A percentile compares a stretch with the other conserved stretches of the same genome.
phyloP scores from a whole-genome alignment of 169 alveolate genomes.

The Perkinsus chesapeaki region DNA sequence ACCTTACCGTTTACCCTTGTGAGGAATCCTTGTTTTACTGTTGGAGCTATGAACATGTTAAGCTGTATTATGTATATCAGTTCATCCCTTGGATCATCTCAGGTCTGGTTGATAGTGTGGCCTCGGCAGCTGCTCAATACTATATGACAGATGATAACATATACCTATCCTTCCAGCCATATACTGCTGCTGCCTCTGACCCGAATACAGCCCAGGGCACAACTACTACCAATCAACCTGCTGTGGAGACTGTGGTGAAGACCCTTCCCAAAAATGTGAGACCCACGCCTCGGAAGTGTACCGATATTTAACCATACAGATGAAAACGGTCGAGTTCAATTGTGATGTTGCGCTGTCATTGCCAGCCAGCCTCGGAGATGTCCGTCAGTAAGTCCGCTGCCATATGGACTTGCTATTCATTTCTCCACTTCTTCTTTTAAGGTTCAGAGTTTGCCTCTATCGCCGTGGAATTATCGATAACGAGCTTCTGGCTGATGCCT shows the following conservation, averaged over 20 bases:
- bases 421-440: neutral
- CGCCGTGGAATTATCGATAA: neutral
- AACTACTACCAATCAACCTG: too few relatives aligned
- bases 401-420: neutral
- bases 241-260: neutral
- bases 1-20: too few relatives aligned
- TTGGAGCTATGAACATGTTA: too few relatives aligned
- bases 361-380: neutral
- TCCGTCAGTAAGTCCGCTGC: neutral
- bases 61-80: too few relatives aligned
- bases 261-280: neutral
- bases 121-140: neutral
- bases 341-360: neutral
- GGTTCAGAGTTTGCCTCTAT: neutral
- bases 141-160: neutral
- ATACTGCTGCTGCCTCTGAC: too few relatives aligned
- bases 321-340: neutral
- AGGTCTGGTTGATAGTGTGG: neutral
- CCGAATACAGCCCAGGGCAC: too few relatives aligned
- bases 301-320: neutral
- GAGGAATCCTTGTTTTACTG: too few relatives aligned
- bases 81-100: neutral
- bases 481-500: neutral
- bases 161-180: neutral
- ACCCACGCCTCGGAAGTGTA: neutral